Conservation (phyloP, 1,284 basidiomycete species). For the Chiua sp. region DNA sequence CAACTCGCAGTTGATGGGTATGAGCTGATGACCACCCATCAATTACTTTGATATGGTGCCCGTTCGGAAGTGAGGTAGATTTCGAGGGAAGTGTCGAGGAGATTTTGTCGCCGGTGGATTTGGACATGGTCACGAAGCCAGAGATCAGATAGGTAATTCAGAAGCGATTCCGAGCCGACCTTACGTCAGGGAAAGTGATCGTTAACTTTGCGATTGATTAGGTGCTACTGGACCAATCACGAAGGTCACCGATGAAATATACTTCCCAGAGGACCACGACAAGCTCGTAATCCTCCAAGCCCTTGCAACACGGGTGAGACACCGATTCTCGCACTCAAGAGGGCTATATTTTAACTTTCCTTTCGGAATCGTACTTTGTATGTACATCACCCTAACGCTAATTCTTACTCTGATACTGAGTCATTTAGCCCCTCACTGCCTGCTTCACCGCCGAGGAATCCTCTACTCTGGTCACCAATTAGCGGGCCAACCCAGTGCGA, state of each 20-base stretch:
- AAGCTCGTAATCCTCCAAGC: too few relatives aligned
- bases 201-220: constrained; percentile 79
- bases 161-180: constrained; percentile 75
- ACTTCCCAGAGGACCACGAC: too few relatives aligned
- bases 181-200: constrained; percentile 65
- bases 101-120: constrained; percentile 77
- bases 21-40: constrained; percentile 69
- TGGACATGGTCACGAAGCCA: constrained; percentile 90
- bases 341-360: too few relatives aligned
- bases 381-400: too few relatives aligned
- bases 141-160: constrained; percentile 85
- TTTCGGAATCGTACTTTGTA: too few relatives aligned
- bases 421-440: too few relatives aligned
- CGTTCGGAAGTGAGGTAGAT: constrained; percentile 65
- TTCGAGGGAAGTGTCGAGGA: constrained; percentile 76
- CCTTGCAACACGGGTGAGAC: too few relatives aligned
- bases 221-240: constrained; percentile 46
- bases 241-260: constrained; percentile 1
- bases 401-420: too few relatives aligned
- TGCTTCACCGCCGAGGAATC: too few relatives aligned
- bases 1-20: constrained; percentile 64
- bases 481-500: too few relatives aligned
- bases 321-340: too few relatives aligned
- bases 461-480: too few relatives aligned
- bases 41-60: constrained; percentile 75